Evolutionary conservation across 768 basidiomycete genomes (phyloP).

Genomic region (Lactarius hengduanensis): DNA sequence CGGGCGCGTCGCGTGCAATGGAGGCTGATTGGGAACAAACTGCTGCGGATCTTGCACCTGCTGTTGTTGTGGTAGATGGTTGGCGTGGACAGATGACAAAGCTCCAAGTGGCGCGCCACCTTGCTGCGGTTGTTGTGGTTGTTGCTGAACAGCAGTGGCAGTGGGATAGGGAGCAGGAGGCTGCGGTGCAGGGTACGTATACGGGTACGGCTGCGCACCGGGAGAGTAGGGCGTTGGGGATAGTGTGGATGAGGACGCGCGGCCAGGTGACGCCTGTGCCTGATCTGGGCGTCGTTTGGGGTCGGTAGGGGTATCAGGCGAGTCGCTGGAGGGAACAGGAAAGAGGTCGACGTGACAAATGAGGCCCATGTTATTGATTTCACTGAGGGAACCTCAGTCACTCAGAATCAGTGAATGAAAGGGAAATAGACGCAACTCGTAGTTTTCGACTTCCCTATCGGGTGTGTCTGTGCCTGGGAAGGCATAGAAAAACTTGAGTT

Average conservation of each 20-base stretch:
- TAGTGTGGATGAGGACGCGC: slow-evolving; percentile 27
- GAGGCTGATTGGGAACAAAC: slow-evolving; percentile 14
- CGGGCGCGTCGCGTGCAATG: slow-evolving; percentile 21
- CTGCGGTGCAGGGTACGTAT: slow-evolving; percentile 29
- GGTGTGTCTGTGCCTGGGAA: slow-evolving; percentile 15
- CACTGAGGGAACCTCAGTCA: slow-evolving; percentile 39
- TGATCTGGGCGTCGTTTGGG: slow-evolving; percentile 21
- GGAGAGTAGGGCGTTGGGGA: slow-evolving; percentile 29
- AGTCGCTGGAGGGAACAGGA: slow-evolving; percentile 42
- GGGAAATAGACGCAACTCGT: slow-evolving; percentile 23
- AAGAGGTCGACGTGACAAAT: slow-evolving; percentile 79
- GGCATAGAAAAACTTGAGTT: slow-evolving; percentile 31
- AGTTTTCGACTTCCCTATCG: slow-evolving; percentile 26
- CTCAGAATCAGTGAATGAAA: slow-evolving; percentile 4
- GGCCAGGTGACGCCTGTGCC: slow-evolving; percentile 16
- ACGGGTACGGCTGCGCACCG: slow-evolving; percentile 26
- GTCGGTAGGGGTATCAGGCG: slow-evolving; percentile 14
- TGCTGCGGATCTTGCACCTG: slow-evolving; percentile 9
- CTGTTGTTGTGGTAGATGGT: slow-evolving; percentile 16
- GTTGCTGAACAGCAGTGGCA: slow-evolving; percentile 1
- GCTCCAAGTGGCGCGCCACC: slow-evolving; percentile 11
- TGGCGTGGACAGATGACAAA: slow-evolving; percentile 5
- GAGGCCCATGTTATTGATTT: slow-evolving; percentile 61
- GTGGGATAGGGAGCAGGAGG: slow-evolving; percentile 20
- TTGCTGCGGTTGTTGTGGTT: background rate